Evolutionary conservation across 768 basidiomycete genomes (phyloP).

Genomic region (Ramaria sp.): DNA sequence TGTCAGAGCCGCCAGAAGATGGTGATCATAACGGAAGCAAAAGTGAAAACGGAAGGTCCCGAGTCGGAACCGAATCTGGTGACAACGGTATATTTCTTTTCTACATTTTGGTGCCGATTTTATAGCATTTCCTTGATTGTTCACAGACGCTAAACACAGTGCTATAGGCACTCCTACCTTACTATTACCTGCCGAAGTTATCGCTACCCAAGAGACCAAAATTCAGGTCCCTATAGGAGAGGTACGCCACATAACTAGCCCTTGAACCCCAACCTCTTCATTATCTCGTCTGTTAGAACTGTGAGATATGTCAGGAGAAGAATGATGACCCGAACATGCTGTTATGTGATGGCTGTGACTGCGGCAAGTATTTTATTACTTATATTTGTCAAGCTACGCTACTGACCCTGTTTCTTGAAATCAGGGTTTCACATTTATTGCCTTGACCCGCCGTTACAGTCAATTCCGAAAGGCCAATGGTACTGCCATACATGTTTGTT

Average conservation of each 20-base stretch:
- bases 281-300: conserved; percentile 21
- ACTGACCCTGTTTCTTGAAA: conserved; percentile 6
- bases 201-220: conserved; percentile 4
- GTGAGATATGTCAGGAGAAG: conserved; percentile 88
- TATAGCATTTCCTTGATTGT: too few species aligned
- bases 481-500: conserved; percentile 88
- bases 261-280: not conserved
- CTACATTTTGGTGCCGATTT: too few species aligned
- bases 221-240: conserved; percentile 9
- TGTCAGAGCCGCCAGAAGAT: conserved; percentile 76
- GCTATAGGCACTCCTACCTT: not conserved
- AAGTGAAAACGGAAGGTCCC: conserved; percentile 21
- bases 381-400: not conserved
- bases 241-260: not conserved
- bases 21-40: conserved; percentile 46
- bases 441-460: conserved; percentile 77
- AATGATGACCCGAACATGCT: conserved; percentile 88
- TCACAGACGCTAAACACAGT: not conserved
- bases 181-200: conserved; percentile 4
- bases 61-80: conserved; percentile 5
- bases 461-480: conserved; percentile 92
- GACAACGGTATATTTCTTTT: not conserved
- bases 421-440: conserved; percentile 96
- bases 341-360: conserved; percentile 80
- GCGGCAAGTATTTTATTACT: conserved; percentile 34